A percentile compares a stretch with the other conserved stretches of the same genome.
phyloP scores from a whole-genome alignment of 2,329 filamentous ascomycete species.

The Microcera coccophila region DNA sequence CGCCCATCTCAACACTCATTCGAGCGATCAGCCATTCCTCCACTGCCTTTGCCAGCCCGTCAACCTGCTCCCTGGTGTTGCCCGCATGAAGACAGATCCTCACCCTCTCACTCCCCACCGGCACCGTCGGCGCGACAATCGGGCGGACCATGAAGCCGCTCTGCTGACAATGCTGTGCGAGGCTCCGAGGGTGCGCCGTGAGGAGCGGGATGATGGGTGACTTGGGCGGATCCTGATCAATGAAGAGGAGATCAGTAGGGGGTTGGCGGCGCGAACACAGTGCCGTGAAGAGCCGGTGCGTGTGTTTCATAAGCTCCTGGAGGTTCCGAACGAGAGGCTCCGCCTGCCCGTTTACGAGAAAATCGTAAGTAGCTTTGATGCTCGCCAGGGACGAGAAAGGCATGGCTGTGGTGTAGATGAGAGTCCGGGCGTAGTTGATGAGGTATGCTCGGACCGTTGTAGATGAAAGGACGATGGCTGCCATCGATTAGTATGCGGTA shows the following conservation, averaged over 20 bases:
- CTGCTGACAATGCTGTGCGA: constrained; percentile 58
- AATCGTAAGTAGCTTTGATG: constrained; percentile 55
- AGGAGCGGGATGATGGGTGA: constrained; percentile 65
- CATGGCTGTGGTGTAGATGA: constrained; percentile 72
- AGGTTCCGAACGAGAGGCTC: constrained; percentile 32
- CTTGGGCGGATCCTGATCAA: constrained; percentile 36
- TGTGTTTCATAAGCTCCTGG: constrained; percentile 32
- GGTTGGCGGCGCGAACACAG: constrained; percentile 27
- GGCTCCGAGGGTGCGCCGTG: constrained; percentile 52
- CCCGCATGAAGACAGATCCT: constrained; percentile 65
- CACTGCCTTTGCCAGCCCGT: constrained; percentile 48
- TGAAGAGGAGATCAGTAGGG: constrained; percentile 29
- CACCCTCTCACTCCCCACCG: constrained; percentile 58
- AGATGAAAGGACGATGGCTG: constrained; percentile 58
- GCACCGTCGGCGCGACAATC: constrained; percentile 67
- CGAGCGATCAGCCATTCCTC: constrained; percentile 39
- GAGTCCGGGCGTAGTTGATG: constrained; percentile 70
- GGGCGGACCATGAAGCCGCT: constrained; percentile 58
- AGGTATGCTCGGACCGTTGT: constrained; percentile 58
- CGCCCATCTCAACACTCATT: background rate
- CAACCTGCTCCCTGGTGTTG: constrained; percentile 56
- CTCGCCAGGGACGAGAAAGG: constrained; percentile 57
- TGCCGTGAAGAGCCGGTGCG: constrained; percentile 44
- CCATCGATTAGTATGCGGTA: constrained; percentile 1
- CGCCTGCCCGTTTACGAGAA: constrained; percentile 50